Conservation (phyloP, 2,329 filamentous ascomycete genomes). For the Sporothrix brasiliensis region DNA sequence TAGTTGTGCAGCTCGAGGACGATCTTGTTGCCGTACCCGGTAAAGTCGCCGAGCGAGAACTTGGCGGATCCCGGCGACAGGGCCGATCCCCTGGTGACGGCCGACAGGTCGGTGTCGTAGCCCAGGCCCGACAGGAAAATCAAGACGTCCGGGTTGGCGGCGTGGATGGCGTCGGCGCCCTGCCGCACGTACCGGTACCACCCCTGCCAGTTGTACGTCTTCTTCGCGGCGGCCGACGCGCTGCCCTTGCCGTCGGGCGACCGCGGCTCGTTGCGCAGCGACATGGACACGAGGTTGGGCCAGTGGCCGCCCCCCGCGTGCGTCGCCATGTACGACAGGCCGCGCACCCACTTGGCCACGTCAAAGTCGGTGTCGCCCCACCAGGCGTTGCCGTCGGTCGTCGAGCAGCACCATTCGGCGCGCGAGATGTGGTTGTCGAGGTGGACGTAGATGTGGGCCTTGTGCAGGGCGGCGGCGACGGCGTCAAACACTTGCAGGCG, state of each 20-base stretch:
- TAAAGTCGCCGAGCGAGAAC: slow-evolving; percentile 53
- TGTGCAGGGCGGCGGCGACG: slow-evolving; percentile 60
- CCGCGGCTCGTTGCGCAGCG: slow-evolving; percentile 59
- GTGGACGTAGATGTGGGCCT: slow-evolving; percentile 60
- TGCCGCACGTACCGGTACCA: slow-evolving; percentile 57
- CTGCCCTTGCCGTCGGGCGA: slow-evolving; percentile 44
- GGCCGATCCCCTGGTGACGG: slow-evolving; percentile 53
- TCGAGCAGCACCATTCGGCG: slow-evolving; percentile 61
- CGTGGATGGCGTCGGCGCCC: slow-evolving; percentile 55
- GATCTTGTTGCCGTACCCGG: slow-evolving; percentile 55
- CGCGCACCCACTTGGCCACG: slow-evolving; percentile 62
- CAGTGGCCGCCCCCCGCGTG: slow-evolving; percentile 53
- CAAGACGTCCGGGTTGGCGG: slow-evolving; percentile 55
- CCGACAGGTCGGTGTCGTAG: slow-evolving; percentile 59
- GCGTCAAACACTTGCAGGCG: slow-evolving; percentile 63
- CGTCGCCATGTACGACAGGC: slow-evolving; percentile 61
- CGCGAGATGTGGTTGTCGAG: slow-evolving; percentile 65
- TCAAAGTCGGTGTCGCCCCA: slow-evolving; percentile 64
- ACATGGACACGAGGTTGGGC: slow-evolving; percentile 53
- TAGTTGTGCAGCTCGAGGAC: slow-evolving; percentile 66
- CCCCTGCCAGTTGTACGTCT: slow-evolving; percentile 58
- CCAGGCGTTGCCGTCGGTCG: slow-evolving; percentile 60
- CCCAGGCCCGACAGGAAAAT: slow-evolving; percentile 63
- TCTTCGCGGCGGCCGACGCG: slow-evolving; percentile 37
- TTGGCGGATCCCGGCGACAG: slow-evolving; percentile 51